Percentiles rank a stretch among this genome's conserved stretches.
Evolutionary conservation across 257 asterid species (phyloP).

Genomic region (Cordia subcordata): DNA sequence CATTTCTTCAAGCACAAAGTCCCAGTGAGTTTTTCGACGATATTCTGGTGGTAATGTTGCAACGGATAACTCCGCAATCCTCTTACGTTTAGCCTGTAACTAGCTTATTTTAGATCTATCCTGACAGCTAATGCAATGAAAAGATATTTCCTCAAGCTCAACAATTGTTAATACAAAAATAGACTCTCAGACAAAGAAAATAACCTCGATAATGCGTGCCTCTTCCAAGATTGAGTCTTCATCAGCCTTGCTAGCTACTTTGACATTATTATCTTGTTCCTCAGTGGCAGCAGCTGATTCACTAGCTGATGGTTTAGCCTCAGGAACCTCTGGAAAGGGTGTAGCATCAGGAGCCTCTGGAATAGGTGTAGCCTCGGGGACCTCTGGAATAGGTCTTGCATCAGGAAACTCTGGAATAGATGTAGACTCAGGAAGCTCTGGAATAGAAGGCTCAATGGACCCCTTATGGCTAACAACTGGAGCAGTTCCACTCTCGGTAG

Average conservation of each 20-base stretch:
- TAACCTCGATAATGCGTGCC: constrained; percentile 83
- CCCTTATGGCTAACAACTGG: constrained; percentile 22
- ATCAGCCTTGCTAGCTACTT: constrained; percentile 40
- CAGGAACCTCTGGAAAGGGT: constrained; percentile 21
- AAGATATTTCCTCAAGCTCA: too few species aligned
- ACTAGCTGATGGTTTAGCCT: constrained; percentile 29
- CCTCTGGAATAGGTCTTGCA: too few species aligned
- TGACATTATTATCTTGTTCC: constrained; percentile 31
- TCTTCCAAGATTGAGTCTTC: constrained; percentile 85
- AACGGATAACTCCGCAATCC: constrained; percentile 57
- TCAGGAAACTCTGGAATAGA: constrained; percentile 29
- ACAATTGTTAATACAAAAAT: background rate
- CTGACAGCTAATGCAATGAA: background rate
- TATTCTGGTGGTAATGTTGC: constrained; percentile 33
- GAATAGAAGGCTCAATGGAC: constrained; percentile 27
- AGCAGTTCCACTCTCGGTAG: constrained; percentile 26
- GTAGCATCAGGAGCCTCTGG: too few species aligned
- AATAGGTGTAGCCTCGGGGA: too few species aligned
- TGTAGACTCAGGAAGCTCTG: constrained; percentile 32
- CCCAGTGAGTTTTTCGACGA: constrained; percentile 73
- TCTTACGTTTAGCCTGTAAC: constrained; percentile 79
- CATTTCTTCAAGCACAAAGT: constrained; percentile 94
- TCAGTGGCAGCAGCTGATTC: constrained; percentile 33
- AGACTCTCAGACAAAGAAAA: constrained; percentile 8
- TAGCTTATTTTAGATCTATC: constrained; percentile 31